phyloP scores from a whole-genome alignment of 495 filamentous ascomycete genomes.

The Penicillium canescens region DNA sequence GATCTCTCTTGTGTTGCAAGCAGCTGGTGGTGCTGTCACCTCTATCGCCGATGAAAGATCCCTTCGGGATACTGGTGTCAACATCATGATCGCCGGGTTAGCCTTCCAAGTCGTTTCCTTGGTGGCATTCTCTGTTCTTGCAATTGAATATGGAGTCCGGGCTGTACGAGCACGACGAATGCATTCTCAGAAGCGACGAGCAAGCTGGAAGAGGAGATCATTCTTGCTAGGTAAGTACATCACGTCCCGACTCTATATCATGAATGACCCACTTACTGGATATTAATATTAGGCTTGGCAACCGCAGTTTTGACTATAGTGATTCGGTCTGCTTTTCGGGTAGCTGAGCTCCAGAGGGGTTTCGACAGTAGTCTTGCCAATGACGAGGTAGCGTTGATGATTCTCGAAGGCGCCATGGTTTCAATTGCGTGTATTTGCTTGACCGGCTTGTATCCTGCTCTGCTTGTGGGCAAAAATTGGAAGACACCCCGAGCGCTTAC shows the following conservation, averaged over 20 bases:
- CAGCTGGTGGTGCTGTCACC: conserved; percentile 53
- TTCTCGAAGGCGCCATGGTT: conserved; percentile 74
- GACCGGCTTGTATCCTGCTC: conserved; percentile 33
- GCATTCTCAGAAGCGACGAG: conserved; percentile 3
- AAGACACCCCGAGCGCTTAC: not conserved
- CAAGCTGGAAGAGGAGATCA: conserved; percentile 10
- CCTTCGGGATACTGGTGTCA: conserved; percentile 34
- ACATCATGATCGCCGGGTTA: conserved; percentile 58
- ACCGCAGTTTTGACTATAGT: conserved; percentile 60
- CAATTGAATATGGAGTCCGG: conserved; percentile 36
- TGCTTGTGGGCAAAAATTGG: conserved; percentile 2
- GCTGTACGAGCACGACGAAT: conserved; percentile 8
- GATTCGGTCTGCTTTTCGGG: conserved; percentile 61
- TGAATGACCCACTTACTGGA: not conserved
- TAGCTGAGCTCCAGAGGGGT: conserved; percentile 65
- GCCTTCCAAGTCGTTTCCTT: conserved; percentile 56
- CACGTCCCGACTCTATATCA: not conserved
- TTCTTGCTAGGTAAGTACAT: conserved; percentile 15
- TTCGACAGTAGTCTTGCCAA: conserved; percentile 58
- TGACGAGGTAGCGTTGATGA: conserved; percentile 63
- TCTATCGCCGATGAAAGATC: conserved; percentile 34
- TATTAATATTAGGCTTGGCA: conserved; percentile 31
- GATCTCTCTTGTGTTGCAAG: conserved; percentile 55
- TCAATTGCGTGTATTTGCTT: conserved; percentile 54
- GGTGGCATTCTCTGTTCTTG: conserved; percentile 51